Base-by-base conservation (phyloP, 306 rosid species). In the Castanea mollissima region DNA sequence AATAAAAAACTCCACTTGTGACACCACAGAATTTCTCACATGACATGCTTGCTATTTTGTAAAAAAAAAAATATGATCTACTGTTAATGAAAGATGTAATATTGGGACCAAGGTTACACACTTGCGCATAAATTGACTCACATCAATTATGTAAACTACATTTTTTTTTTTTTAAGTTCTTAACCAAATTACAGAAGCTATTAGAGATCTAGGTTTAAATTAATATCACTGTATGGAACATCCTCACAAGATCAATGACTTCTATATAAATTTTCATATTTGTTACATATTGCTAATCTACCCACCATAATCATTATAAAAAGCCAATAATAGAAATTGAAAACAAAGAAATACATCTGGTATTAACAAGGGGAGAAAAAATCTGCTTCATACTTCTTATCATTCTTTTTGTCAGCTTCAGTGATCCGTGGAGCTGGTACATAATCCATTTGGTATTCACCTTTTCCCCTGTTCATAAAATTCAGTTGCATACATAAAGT, bases 371-470 rank as follows among this genome's bases (percentile, higher is more conserved):
- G 25, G 27, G 23, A 25, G 12, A 20, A 58, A 9, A 21, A 29
- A 31, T 16, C 20, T 41, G 77, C 34, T 74, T 54, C 91, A 55
- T 90, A 95, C 98, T 83, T 91, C 88, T 46, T 83, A 78, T 95
- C 98, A 74, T 91, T 93, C 52, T 69, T 87, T 87, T 90, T 88
- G 93, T 95, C 99, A 57, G 99, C 98, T 86, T 91, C 99, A 13
- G 98, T 93, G 83, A 91, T 73, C 76, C 99, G 85, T 56, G 92
- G 93, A 83, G 98, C 99, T 49, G 99, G 98, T 82, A 78, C 90
- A 83, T 89, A 95, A 71, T 95, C 99, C 71, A 91, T 90, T 72
- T 93, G 93, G 86, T 91, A 95, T 69, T 95, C 99, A 58, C 99
- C 97, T 79, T 89, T 93, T 51, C 87, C 89, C 81, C 92, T 86